phyloP scores from a whole-genome alignment of 202 grass and related monocot genomes.

The Zizania palustris region DNA sequence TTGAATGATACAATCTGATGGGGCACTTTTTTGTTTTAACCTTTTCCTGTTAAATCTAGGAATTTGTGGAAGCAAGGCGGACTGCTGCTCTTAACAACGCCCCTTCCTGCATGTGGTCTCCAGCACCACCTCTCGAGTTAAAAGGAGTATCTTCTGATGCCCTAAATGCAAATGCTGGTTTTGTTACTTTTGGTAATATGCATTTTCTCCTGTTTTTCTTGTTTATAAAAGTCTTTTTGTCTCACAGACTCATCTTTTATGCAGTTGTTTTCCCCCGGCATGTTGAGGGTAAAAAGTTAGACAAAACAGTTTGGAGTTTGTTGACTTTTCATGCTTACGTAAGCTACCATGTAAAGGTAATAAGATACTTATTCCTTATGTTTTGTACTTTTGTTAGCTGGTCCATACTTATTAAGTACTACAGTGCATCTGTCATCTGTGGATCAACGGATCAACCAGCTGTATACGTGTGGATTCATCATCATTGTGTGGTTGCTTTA shows the following conservation, averaged over 20 bases:
- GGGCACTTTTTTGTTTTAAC: not conserved
- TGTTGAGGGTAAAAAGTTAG: conserved; percentile 86
- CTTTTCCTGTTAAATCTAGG: conserved; percentile 49
- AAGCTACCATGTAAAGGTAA: conserved; percentile 99
- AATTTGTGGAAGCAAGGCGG: conserved; percentile 98
- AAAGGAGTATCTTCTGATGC: conserved; percentile 74
- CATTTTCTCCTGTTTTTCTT: conserved; percentile 13
- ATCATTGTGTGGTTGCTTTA: conserved; percentile 12
- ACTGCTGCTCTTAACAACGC: conserved; percentile 82
- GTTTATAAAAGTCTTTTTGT: conserved; percentile 21
- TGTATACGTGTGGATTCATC: not conserved
- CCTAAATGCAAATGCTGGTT: conserved; percentile 91
- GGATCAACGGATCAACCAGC: conserved; percentile 11
- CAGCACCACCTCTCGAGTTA: conserved; percentile 80
- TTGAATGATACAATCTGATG: not conserved
- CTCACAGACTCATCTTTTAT: conserved; percentile 40
- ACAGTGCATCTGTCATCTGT: not conserved
- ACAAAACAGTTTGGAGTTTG: conserved; percentile 98
- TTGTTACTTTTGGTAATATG: conserved; percentile 97
- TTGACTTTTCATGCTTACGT: conserved; percentile 99
- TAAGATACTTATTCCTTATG: conserved; percentile 22
- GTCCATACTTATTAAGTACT: conserved; percentile 29
- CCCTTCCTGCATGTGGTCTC: conserved; percentile 94
- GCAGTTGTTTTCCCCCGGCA: conserved; percentile 90
- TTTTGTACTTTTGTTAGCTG: not conserved